Evolutionary conservation across 805 yeast species (phyloP).

Genomic region (Saturnispora zaruensis): DNA sequence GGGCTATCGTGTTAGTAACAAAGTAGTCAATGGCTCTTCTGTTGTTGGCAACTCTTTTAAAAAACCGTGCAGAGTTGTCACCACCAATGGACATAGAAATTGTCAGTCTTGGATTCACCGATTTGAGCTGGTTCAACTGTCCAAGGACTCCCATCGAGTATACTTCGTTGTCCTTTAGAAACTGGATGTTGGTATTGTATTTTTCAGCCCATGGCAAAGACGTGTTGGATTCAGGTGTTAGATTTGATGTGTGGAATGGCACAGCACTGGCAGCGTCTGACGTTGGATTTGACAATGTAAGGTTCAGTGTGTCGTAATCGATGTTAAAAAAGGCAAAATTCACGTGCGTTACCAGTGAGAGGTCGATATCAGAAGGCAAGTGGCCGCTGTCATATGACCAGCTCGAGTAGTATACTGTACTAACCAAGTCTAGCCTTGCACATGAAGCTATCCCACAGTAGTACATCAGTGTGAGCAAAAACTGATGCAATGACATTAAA

Average conservation of each 20-base stretch:
- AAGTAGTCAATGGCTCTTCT: slow-evolving; percentile 34
- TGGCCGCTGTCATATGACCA: slow-evolving; percentile 67
- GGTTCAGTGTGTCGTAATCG: slow-evolving; percentile 42
- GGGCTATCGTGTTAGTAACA: slow-evolving; percentile 37
- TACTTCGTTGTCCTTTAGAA: neutral
- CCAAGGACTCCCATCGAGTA: slow-evolving; percentile 23
- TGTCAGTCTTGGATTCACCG: slow-evolving; percentile 33
- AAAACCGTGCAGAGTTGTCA: slow-evolving; percentile 39
- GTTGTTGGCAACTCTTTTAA: slow-evolving; percentile 26
- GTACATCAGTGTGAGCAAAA: neutral
- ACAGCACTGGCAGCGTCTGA: slow-evolving; percentile 42
- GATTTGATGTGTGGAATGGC: slow-evolving; percentile 10
- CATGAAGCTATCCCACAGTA: neutral
- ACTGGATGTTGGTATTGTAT: neutral
- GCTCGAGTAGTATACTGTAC: slow-evolving; percentile 39
- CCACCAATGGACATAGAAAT: slow-evolving; percentile 81
- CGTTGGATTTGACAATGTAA: slow-evolving; percentile 47
- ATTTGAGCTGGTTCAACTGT: slow-evolving; percentile 24
- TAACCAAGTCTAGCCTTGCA: neutral
- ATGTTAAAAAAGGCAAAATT: slow-evolving; percentile 72
- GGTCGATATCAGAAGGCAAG: slow-evolving; percentile 55
- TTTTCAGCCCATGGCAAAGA: neutral
- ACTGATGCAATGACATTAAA: neutral
- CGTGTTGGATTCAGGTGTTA: neutral
- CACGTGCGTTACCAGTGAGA: slow-evolving; percentile 49